A percentile compares a stretch with the other conserved stretches of the same genome.
These are phyloP conservation scores for Phlebiopsis gigantea DNA, from an alignment of 768 basidiomycete species.

Conservation along the genomic window DNA sequence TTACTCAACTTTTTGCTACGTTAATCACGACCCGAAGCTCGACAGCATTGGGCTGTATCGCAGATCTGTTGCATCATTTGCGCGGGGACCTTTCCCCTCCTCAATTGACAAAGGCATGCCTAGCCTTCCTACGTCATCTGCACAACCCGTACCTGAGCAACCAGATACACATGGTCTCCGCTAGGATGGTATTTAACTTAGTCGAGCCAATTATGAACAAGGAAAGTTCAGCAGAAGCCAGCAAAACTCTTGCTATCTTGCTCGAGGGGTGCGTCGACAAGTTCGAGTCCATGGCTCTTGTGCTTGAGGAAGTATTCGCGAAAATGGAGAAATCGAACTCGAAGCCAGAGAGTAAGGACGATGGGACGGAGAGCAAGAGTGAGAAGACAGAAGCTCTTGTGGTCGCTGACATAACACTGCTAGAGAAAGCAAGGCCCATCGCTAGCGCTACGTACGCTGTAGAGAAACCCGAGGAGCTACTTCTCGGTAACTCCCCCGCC, in stretches of 20 bases:
- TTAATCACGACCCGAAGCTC: slow-evolving; percentile 37
- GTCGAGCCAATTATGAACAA: slow-evolving; percentile 79
- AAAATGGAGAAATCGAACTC: slow-evolving; percentile 39
- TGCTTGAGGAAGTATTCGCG: slow-evolving; percentile 52
- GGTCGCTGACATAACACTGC: slow-evolving; percentile 49
- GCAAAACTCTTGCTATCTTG: slow-evolving; percentile 65
- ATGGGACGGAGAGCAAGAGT: slow-evolving; percentile 9
- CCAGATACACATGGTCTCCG: slow-evolving; percentile 83
- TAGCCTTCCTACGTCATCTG: slow-evolving; percentile 81
- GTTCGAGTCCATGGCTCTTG: slow-evolving; percentile 70
- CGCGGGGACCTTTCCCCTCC: slow-evolving; percentile 72
- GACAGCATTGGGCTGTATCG: slow-evolving; percentile 80
- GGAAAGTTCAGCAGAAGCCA: slow-evolving; percentile 63
- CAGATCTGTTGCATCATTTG: slow-evolving; percentile 91
- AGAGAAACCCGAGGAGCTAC: slow-evolving; percentile 78
- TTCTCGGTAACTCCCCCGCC: slow-evolving; percentile 55
- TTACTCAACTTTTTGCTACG: background rate
- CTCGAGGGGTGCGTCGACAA: slow-evolving; percentile 83
- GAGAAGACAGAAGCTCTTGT: background rate
- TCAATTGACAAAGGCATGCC: slow-evolving; percentile 74
- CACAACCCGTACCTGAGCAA: slow-evolving; percentile 82
- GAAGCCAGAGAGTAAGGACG: slow-evolving; percentile 34
- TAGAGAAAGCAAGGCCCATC: slow-evolving; percentile 86
- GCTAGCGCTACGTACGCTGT: slow-evolving; percentile 69
- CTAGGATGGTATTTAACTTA: slow-evolving; percentile 89